Conservation (phyloP, 176 grass and related monocot genomes). For the Olyra latifolia region DNA sequence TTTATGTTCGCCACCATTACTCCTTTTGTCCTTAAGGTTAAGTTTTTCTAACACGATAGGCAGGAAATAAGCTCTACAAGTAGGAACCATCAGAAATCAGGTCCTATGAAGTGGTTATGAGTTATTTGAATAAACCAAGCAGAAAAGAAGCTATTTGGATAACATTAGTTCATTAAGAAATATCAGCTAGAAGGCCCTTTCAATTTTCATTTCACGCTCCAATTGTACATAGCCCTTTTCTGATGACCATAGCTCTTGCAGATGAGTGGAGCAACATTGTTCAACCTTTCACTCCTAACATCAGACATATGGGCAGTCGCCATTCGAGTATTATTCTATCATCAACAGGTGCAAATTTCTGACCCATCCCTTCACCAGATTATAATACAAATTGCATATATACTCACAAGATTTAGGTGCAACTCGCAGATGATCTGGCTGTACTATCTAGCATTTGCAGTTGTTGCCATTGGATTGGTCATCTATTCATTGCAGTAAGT, state of each 20-base stretch:
- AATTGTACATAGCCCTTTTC: not conserved
- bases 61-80: not conserved
- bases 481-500: slow-evolving; percentile 59
- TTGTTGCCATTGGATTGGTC: slow-evolving; percentile 52
- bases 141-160: not conserved
- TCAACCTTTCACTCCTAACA: slow-evolving; percentile 60
- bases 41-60: slow-evolving; percentile 1
- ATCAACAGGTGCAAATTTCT: slow-evolving; percentile 44
- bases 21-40: slow-evolving; percentile 62
- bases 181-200: not conserved
- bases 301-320: slow-evolving; percentile 63
- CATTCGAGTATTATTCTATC: slow-evolving; percentile 62
- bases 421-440: slow-evolving; percentile 50
- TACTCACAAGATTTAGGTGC: slow-evolving; percentile 21
- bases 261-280: slow-evolving; percentile 63
- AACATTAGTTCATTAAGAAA: not conserved
- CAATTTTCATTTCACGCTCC: slow-evolving; percentile 1
- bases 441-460: slow-evolving; percentile 52
- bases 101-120: not conserved
- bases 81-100: slow-evolving; percentile 14
- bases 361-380: not conserved
- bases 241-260: slow-evolving; percentile 27
- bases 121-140: slow-evolving; percentile 18
- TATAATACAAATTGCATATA: slow-evolving; percentile 25
- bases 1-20: slow-evolving; percentile 47